These are phyloP conservation scores for Pyrenophora teres DNA, from an alignment of 2,329 filamentous ascomycete genomes.

Conservation along the genomic window DNA sequence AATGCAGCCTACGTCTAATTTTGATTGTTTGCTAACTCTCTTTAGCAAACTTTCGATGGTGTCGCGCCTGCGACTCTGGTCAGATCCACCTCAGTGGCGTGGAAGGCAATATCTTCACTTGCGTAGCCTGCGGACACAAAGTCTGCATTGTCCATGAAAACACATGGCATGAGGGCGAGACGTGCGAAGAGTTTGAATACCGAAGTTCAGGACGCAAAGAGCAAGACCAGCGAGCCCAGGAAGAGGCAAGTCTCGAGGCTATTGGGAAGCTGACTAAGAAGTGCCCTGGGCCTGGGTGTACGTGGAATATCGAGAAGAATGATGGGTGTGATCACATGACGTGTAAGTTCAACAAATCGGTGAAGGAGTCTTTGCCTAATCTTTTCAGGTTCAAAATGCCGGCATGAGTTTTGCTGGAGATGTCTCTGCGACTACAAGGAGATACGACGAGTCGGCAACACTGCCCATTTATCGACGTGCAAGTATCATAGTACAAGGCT, in stretches of 20 bases:
- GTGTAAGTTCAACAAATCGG: conserved; percentile 25
- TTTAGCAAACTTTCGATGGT: conserved; percentile 59
- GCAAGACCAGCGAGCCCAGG: conserved; percentile 31
- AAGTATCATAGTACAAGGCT: conserved; percentile 25
- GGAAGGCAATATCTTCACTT: conserved; percentile 53
- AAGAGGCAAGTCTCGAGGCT: conserved; percentile 31
- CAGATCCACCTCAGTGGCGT: conserved; percentile 58
- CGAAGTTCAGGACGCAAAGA: conserved; percentile 33
- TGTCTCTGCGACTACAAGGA: conserved; percentile 39
- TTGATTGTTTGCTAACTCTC: background rate
- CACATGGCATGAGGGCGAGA: conserved; percentile 49
- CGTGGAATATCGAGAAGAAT: conserved; percentile 49
- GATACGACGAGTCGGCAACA: conserved; percentile 27
- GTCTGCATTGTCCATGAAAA: conserved; percentile 45
- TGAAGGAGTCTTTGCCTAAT: conserved; percentile 5
- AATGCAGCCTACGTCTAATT: no score
- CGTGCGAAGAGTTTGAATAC: conserved; percentile 48
- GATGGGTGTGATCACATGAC: conserved; percentile 52
- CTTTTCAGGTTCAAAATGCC: conserved; percentile 39
- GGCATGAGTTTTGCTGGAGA: conserved; percentile 50
- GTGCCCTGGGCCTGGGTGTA: conserved; percentile 46
- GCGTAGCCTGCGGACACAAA: conserved; percentile 43
- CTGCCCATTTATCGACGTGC: conserved; percentile 26
- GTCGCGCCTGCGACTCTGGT: conserved; percentile 57
- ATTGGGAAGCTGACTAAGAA: conserved; percentile 45